These are phyloP conservation scores for Halenospora varia DNA, from an alignment of 495 filamentous ascomycete species.

Conservation along the genomic window DNA sequence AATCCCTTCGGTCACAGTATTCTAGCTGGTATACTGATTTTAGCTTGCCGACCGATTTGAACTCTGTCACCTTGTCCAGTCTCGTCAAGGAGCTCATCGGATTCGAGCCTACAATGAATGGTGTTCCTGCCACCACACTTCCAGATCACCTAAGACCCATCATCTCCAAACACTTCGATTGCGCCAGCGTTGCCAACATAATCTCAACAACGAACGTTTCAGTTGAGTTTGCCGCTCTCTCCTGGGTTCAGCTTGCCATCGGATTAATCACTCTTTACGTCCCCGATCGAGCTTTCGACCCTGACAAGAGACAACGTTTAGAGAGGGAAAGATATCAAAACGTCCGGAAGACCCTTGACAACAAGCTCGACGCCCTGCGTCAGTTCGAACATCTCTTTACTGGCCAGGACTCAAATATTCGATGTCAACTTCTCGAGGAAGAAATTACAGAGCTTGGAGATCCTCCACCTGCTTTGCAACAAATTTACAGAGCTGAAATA, in stretches of 20 bases:
- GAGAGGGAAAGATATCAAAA: slow-evolving; percentile 61
- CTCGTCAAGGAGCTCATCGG: no score
- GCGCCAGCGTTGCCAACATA: no score
- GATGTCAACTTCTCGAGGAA: slow-evolving; percentile 53
- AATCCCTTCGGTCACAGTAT: background rate
- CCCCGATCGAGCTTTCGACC: slow-evolving; percentile 82
- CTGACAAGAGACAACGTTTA: slow-evolving; percentile 71
- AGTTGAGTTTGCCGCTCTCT: slow-evolving; percentile 35
- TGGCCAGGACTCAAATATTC: slow-evolving; percentile 59
- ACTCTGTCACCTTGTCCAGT: no score
- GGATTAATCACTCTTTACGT: slow-evolving; percentile 75
- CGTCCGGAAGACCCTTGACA: slow-evolving; percentile 46
- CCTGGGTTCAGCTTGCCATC: slow-evolving; percentile 64
- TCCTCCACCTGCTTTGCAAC: slow-evolving; percentile 44
- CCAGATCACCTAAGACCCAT: slow-evolving; percentile 25
- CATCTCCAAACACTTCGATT: slow-evolving; percentile 37
- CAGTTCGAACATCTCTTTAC: slow-evolving; percentile 64
- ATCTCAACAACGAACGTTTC: no score
- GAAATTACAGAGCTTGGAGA: slow-evolving; percentile 60
- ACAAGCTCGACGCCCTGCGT: slow-evolving; percentile 56
- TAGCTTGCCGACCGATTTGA: background rate
- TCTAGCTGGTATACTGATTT: background rate
- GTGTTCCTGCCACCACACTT: no score
- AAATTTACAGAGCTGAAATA: slow-evolving; percentile 62
- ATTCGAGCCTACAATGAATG: no score